These are phyloP conservation scores for Aspergillus neoniger DNA, from an alignment of 2,329 filamentous ascomycete genomes.

Conservation along the genomic window DNA sequence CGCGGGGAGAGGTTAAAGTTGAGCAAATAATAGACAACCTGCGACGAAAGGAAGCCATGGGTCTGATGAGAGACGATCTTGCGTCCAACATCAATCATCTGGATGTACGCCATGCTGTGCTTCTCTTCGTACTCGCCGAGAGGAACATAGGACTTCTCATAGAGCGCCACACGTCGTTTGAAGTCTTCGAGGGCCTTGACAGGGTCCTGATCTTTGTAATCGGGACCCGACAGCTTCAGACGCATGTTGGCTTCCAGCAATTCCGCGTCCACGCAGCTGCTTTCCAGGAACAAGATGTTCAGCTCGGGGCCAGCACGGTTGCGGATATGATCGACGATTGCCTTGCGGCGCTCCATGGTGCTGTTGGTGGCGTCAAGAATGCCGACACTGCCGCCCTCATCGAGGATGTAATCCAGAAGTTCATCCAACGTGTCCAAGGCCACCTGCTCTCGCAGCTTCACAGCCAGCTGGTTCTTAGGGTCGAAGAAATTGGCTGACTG, in stretches of 20 bases:
- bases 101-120: constrained; percentile 89
- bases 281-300: constrained; percentile 93
- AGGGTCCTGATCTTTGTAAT: constrained; percentile 94
- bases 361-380: constrained; percentile 98
- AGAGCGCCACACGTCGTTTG: constrained; percentile 85
- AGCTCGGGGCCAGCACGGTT: constrained; percentile 78
- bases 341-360: constrained; percentile 79
- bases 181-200: constrained; percentile 83
- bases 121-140: constrained; percentile 89
- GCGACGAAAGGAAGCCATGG: constrained; percentile 85
- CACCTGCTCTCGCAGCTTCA: constrained; percentile 83
- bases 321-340: constrained; percentile 81
- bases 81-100: constrained; percentile 95
- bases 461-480: constrained; percentile 78
- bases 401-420: constrained; percentile 82
- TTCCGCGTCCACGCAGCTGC: constrained; percentile 81
- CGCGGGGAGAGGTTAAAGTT: constrained; percentile 95
- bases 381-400: constrained; percentile 80
- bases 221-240: constrained; percentile 89
- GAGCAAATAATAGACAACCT: constrained; percentile 90
- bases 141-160: constrained; percentile 91
- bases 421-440: constrained; percentile 92
- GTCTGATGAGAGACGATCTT: constrained; percentile 91
- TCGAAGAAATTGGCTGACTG: constrained; percentile 95
- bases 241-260: constrained; percentile 96